phyloP scores from a whole-genome alignment of 2,329 filamentous ascomycete genomes.

The Fusarium chlamydosporum region DNA sequence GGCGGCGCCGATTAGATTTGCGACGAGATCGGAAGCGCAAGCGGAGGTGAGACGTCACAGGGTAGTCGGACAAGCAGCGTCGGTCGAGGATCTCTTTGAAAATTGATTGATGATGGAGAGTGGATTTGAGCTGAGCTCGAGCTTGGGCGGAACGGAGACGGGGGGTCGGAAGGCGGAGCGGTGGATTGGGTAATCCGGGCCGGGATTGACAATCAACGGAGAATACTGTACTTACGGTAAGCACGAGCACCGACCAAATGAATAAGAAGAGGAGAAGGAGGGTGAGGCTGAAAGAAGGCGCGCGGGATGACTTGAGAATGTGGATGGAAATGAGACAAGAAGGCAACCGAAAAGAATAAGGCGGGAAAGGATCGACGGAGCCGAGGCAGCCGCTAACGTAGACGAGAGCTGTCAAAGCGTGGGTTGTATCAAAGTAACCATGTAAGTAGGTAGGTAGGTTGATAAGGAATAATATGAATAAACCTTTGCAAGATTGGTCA shows the following conservation, averaged over 20 bases:
- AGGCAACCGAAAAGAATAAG: slow-evolving; percentile 15
- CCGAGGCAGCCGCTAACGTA: slow-evolving; percentile 35
- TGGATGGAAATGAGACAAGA: slow-evolving; percentile 24
- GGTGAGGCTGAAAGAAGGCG: slow-evolving; percentile 9
- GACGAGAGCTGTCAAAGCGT: slow-evolving; percentile 15
- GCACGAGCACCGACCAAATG: not conserved
- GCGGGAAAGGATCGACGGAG: slow-evolving; percentile 37
- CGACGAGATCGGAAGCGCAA: slow-evolving; percentile 22
- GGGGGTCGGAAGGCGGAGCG: slow-evolving; percentile 39
- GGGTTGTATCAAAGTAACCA: not conserved
- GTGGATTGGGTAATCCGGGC: slow-evolving; percentile 39
- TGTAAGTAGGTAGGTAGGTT: not conserved
- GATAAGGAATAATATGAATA: slow-evolving; percentile 17
- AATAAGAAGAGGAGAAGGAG: slow-evolving; percentile 8
- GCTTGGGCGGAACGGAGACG: slow-evolving; percentile 38
- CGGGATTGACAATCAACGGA: slow-evolving; percentile 31
- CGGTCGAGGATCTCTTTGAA: slow-evolving; percentile 10
- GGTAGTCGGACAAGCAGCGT: slow-evolving; percentile 11
- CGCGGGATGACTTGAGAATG: slow-evolving; percentile 10
- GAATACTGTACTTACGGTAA: not conserved
- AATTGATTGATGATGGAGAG: slow-evolving; percentile 36
- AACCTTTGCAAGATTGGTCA: slow-evolving; percentile 19
- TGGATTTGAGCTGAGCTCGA: slow-evolving; percentile 29
- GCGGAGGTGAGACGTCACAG: slow-evolving; percentile 19
- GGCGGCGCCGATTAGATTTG: slow-evolving; percentile 42